These are phyloP conservation scores for Pouteria campechiana DNA, from an alignment of 179 eudicot species.

Conservation along the genomic window DNA sequence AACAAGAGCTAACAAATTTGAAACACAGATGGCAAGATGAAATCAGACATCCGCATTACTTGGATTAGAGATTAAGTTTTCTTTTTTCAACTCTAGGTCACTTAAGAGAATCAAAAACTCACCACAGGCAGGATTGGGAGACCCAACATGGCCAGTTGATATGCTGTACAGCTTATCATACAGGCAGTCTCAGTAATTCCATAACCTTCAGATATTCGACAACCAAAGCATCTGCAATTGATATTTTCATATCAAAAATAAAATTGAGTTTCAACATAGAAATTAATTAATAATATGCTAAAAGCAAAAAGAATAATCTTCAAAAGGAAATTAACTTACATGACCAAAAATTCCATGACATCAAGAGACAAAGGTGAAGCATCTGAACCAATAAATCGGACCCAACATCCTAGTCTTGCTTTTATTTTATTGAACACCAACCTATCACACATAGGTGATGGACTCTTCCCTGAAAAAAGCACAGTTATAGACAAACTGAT, in stretches of 20 bases:
- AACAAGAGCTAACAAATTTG: no score
- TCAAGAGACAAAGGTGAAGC: slow-evolving; percentile 53
- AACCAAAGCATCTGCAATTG: slow-evolving; percentile 45
- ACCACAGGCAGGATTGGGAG: slow-evolving; percentile 48
- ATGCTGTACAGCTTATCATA: slow-evolving; percentile 25
- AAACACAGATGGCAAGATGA: no score
- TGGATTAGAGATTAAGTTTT: no score
- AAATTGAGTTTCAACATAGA: no score
- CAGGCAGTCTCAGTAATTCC: slow-evolving; percentile 53
- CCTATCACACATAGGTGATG: slow-evolving; percentile 50
- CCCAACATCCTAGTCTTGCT: slow-evolving; percentile 38
- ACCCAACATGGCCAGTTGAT: slow-evolving; percentile 44
- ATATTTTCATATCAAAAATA: no score
- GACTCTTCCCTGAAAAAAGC: slow-evolving; percentile 28
- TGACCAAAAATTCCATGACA: slow-evolving; percentile 41
- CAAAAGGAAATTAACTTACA: slow-evolving; percentile 25
- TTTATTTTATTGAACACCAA: slow-evolving; percentile 43
- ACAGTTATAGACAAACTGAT: no score
- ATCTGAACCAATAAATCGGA: slow-evolving; percentile 35
- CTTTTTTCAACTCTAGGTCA: not conserved
- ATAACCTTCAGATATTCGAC: slow-evolving; percentile 38
- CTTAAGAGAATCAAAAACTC: slow-evolving; percentile 10
- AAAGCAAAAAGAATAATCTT: no score
- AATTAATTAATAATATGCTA: no score
- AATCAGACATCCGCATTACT: no score